phyloP scores from a whole-genome alignment of 1,139 yeast genomes.

The Saccharomycopsis hybrid region DNA sequence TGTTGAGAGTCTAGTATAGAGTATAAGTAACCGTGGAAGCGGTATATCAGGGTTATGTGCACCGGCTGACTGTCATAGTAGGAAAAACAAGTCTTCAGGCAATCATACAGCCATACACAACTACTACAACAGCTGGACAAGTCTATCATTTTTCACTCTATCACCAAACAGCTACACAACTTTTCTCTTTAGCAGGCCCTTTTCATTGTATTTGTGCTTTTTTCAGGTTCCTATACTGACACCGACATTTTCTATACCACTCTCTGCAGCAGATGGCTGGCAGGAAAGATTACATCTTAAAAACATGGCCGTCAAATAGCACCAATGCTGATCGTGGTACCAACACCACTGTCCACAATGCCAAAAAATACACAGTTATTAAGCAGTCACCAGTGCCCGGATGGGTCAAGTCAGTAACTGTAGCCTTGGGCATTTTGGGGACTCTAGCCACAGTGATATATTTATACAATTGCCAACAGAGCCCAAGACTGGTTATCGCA shows the following conservation, averaged over 20 bases:
- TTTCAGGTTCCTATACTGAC: too few species aligned
- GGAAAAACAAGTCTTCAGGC: too few species aligned
- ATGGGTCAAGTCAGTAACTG: slow-evolving; percentile 2
- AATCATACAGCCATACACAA: too few species aligned
- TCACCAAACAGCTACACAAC: too few species aligned
- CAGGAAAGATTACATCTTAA: not conserved
- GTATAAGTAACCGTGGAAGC: not conserved
- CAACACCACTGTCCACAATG: slow-evolving; percentile 8
- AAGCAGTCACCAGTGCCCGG: slow-evolving; percentile 15
- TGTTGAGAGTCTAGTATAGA: too few species aligned
- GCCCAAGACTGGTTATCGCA: not conserved
- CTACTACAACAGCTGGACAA: too few species aligned
- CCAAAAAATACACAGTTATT: slow-evolving; percentile 18
- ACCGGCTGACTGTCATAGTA: not conserved
- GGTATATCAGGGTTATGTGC: not conserved
- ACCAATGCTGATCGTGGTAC: slow-evolving; percentile 15
- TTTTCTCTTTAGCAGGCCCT: not conserved
- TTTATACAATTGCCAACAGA: not conserved
- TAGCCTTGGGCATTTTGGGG: not conserved
- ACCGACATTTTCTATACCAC: too few species aligned
- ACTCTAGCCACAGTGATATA: not conserved
- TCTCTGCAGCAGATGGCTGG: not conserved
- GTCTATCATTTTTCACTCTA: too few species aligned
- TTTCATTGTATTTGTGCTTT: not conserved
- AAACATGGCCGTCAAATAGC: slow-evolving; percentile 15